Percentiles rank a stretch among this genome's conserved stretches.
Evolutionary conservation across 257 asterid species (phyloP).

Genomic region (Solanum medicagineum): DNA sequence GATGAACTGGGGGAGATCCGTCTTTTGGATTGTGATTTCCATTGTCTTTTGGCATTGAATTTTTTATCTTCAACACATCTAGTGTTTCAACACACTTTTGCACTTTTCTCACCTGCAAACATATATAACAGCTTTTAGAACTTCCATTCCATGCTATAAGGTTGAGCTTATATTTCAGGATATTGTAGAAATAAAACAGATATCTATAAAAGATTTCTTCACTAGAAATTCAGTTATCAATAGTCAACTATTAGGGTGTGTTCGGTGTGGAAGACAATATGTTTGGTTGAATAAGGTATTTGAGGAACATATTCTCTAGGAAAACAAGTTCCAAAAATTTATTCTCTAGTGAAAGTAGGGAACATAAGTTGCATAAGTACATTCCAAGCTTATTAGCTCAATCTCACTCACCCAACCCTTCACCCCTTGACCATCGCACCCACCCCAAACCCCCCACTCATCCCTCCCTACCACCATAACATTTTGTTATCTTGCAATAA

Average conservation of each 20-base stretch:
- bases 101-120: constrained; percentile 21
- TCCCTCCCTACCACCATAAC: neutral
- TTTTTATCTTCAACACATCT: constrained; percentile 25
- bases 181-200: neutral
- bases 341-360: no score
- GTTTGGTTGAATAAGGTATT: no score
- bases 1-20: neutral
- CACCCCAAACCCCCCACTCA: no score
- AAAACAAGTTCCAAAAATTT: no score
- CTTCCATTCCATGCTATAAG: neutral
- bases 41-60: constrained; percentile 11
- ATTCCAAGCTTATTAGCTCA: no score
- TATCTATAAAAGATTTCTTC: neutral
- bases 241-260: neutral
- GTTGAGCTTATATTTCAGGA: neutral
- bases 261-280: no score
- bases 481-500: no score
- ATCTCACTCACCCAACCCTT: no score
- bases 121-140: neutral
- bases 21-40: constrained; percentile 2
- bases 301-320: no score
- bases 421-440: no score
- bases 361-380: no score
- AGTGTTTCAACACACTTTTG: constrained; percentile 35
- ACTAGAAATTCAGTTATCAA: neutral